Percentiles rank a stretch among this genome's conserved stretches.
Evolutionary conservation across 208 protist genomes (phyloP).

Genomic region (Trypanosoma brucei): DNA sequence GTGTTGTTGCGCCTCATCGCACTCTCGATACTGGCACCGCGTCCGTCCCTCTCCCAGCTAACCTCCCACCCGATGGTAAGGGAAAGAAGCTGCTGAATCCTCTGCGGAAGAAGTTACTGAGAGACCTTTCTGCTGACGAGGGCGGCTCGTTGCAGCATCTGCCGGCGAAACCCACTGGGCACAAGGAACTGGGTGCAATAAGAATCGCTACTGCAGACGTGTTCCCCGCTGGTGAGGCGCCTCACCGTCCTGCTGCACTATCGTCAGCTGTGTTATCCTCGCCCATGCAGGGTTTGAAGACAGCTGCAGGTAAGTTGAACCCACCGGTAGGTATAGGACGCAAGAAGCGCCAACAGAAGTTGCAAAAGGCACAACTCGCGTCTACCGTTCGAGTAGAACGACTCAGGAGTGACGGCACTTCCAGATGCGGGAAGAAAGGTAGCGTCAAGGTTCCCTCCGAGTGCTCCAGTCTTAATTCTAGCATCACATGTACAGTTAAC

Average conservation of each 20-base stretch:
- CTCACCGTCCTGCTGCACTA: neutral
- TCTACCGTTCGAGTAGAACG: neutral
- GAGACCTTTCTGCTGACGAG: neutral
- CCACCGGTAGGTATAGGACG: neutral
- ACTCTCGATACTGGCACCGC: neutral
- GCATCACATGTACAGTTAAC: constrained; percentile 37
- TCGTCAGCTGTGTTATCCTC: neutral
- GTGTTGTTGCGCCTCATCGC: neutral
- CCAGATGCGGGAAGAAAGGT: neutral
- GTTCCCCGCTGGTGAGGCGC: neutral
- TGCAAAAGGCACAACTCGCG: neutral
- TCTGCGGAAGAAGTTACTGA: neutral
- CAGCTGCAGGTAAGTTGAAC: neutral
- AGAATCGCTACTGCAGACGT: neutral
- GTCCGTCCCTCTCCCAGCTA: neutral
- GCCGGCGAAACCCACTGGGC: neutral
- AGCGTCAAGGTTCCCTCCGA: constrained; percentile 12
- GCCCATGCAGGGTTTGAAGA: neutral
- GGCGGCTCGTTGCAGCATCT: neutral
- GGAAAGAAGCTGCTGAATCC: neutral
- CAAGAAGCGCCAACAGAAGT: neutral
- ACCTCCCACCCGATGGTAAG: neutral
- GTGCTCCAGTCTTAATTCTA: constrained; percentile 51
- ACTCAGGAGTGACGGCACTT: neutral
- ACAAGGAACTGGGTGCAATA: neutral